Conservation (phyloP, 805 yeast species). For the Wickerhamiella cacticola region DNA sequence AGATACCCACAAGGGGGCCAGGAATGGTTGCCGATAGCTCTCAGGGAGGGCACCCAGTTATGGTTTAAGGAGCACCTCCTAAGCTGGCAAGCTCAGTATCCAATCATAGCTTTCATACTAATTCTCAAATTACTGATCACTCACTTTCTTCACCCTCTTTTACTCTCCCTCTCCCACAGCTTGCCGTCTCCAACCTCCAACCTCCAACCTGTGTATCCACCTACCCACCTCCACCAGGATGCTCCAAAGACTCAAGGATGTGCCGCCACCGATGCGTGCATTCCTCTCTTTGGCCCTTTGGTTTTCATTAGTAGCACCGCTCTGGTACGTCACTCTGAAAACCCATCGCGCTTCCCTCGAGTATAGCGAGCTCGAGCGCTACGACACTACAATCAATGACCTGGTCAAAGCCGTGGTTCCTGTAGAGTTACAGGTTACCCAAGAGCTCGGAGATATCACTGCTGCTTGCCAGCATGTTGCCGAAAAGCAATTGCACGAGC, state of each 20-base stretch:
- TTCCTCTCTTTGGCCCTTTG: slow-evolving; percentile 16
- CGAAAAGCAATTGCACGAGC: slow-evolving; percentile 28
- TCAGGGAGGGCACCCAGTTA: no score
- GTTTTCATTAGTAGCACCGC: slow-evolving; percentile 33
- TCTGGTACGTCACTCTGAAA: slow-evolving; percentile 49
- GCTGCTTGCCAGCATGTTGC: slow-evolving; percentile 42
- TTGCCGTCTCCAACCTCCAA: not conserved
- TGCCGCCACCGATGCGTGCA: slow-evolving; percentile 10
- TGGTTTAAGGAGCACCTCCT: no score
- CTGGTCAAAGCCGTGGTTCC: slow-evolving; percentile 23
- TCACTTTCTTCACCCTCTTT: no score
- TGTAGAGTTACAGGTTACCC: slow-evolving; percentile 31
- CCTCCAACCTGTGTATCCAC: not conserved
- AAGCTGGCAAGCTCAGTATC: no score
- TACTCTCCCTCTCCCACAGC: no score
- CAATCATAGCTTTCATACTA: no score
- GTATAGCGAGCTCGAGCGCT: slow-evolving; percentile 31
- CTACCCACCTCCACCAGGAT: not conserved
- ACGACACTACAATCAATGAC: slow-evolving; percentile 25
- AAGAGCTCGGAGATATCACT: slow-evolving; percentile 55
- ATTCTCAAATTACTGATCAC: no score
- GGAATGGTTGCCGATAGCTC: no score
- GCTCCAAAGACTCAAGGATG: slow-evolving; percentile 1
- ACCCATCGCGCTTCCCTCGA: slow-evolving; percentile 55
- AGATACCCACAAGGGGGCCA: no score